phyloP scores from a whole-genome alignment of 1,284 basidiomycete species.

The Trametes sp. region DNA sequence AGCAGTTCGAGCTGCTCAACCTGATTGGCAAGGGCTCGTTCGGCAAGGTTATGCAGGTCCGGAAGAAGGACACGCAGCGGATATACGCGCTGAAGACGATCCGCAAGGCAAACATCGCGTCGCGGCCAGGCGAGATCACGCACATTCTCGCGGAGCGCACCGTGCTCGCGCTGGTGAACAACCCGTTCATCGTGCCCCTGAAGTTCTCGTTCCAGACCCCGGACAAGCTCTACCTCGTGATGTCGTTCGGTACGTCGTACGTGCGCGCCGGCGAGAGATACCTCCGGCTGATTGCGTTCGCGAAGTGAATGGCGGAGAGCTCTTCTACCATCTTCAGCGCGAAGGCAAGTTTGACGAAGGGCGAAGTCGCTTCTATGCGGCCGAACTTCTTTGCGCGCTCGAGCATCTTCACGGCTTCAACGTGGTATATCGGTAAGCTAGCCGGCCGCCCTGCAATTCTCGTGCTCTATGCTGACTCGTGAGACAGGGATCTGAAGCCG shows the following conservation, averaged over 20 bases:
- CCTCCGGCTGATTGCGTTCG: neutral
- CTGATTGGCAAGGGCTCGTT: slow-evolving; percentile 99
- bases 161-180: slow-evolving; percentile 96
- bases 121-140: slow-evolving; percentile 95
- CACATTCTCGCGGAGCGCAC: slow-evolving; percentile 98
- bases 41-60: slow-evolving; percentile 98
- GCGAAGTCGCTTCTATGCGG: slow-evolving; percentile 95
- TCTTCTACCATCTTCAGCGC: slow-evolving; percentile 97
- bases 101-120: slow-evolving; percentile 98
- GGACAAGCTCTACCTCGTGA: slow-evolving; percentile 97
- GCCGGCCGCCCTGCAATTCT: neutral
- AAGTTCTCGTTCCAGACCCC: slow-evolving; percentile 99
- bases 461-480: slow-evolving; percentile 4
- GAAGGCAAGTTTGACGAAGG: slow-evolving; percentile 97
- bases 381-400: slow-evolving; percentile 92
- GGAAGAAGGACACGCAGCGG: slow-evolving; percentile 97
- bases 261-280: neutral
- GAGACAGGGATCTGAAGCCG: slow-evolving; percentile 87
- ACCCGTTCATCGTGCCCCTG: slow-evolving; percentile 98
- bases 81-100: slow-evolving; percentile 99
- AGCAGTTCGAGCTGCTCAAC: slow-evolving; percentile 96
- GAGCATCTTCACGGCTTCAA: slow-evolving; percentile 98
- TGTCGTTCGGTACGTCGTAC: slow-evolving; percentile 82
- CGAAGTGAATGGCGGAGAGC: slow-evolving; percentile 93
- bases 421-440: slow-evolving; percentile 90